These are phyloP conservation scores for Hortaea sp. DNA, from an alignment of 2,329 filamentous ascomycete genomes.

Conservation along the genomic window DNA sequence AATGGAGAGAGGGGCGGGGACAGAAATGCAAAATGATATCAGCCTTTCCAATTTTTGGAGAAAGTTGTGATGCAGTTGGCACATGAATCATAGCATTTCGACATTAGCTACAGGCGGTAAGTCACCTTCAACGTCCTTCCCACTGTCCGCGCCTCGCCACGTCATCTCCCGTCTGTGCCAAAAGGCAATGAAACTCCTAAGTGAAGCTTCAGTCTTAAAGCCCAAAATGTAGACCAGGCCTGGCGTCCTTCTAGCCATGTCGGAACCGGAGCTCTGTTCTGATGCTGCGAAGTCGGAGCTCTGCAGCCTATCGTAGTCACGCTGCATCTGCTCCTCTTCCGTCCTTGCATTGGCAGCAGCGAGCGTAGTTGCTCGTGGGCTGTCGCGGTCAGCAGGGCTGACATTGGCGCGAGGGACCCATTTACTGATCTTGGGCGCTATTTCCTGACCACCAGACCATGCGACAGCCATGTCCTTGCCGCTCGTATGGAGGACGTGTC, in stretches of 20 bases:
- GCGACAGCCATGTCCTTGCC: slow-evolving; percentile 15
- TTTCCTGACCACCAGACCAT: slow-evolving; percentile 20
- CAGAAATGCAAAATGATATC: too few relatives aligned
- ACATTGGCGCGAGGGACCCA: slow-evolving; percentile 13
- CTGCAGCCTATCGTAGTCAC: slow-evolving; percentile 1
- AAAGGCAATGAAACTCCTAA: slow-evolving; percentile 40
- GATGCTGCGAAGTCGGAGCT: not conserved
- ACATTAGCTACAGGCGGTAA: slow-evolving; percentile 7
- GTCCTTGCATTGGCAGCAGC: not conserved
- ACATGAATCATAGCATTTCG: slow-evolving; percentile 3
- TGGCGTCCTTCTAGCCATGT: slow-evolving; percentile 35
- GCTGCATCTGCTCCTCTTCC: slow-evolving; percentile 5
- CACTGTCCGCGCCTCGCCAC: not conserved
- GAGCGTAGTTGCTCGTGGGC: not conserved
- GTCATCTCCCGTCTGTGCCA: slow-evolving; percentile 44
- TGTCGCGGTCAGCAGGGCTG: slow-evolving; percentile 1
- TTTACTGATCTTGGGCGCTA: slow-evolving; percentile 13
- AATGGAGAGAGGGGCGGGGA: too few relatives aligned
- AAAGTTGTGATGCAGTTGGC: too few relatives aligned
- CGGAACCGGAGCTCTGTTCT: slow-evolving; percentile 9
- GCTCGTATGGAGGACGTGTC: slow-evolving; percentile 16
- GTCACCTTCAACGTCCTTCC: slow-evolving; percentile 5
- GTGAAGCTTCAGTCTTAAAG: slow-evolving; percentile 46
- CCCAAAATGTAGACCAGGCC: slow-evolving; percentile 36
- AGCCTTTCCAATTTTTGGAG: too few relatives aligned